Evolutionary conservation across 139 green algal genomes (phyloP), one percentile per base, ranked within the genome.

Genomic region (Chlamydomonas asymmetrica): DNA sequence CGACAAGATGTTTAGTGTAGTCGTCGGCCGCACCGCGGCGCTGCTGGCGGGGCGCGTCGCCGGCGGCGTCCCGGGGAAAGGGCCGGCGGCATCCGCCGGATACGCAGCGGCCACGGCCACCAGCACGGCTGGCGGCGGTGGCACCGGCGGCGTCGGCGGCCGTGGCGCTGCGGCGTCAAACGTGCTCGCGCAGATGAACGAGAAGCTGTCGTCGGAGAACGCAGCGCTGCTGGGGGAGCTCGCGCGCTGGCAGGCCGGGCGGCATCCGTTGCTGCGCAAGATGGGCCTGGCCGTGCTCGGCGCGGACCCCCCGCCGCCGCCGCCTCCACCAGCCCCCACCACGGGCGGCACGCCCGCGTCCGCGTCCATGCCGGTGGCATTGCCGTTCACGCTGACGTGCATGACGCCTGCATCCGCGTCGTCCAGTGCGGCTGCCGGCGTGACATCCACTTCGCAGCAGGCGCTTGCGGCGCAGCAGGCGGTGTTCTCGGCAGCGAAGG

Each of bases 111-210:
- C 74, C 31, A 25, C 74, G 27, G 25, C 38, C 6, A 63, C 38
- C 34, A 22, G 22, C 27, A 63, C 10, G 27, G 0, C 13, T 52
- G 50, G 38, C 49, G 18, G 13, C n/a, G 31, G 4, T 41, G 37
- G 52, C 69, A 39, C 68, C 10, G 35, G 54, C 60, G 49, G 39
- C 54, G 22, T 20, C 74, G 52, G 74, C 59, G 71, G 57, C 43
- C 9, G 67, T 37, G 9, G 67, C 67, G 3, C 54, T 54, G 39
- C 39, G 54, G 54, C 57, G n/a, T 49, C 38, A 56, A 68, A 43
- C 27, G 68, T 79, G n/a, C 70, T 83, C 43, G 72, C 74, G 39
- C 50, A 72, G 8, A 87, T 87, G 82, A 84, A 87, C 59, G 78
- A 87, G 65, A 57, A 63, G 29, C 60, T 87, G 57, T 68, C 75